Evolutionary conservation across 805 yeast species (phyloP), one percentile per base, ranked within the genome.

Genomic region (Komagataella populi): DNA sequence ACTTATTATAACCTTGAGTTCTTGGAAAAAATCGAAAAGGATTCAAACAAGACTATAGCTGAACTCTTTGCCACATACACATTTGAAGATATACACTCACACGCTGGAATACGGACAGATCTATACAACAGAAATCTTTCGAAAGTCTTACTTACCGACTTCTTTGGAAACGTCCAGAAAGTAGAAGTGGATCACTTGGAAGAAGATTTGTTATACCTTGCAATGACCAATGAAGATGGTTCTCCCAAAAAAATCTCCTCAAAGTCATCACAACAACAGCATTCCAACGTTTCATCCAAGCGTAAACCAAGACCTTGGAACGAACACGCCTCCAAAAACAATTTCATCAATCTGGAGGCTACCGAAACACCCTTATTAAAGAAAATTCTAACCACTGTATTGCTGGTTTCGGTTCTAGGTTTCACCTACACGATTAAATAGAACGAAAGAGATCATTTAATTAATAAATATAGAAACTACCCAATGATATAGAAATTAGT

Each of bases 61-160:
- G 96, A 91, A 60, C 70, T 93, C 55, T 87, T 93, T 60, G 90
- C 80, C 52, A 84, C 83, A 18, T 91, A 89, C 64, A 84, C 91
- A 6, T 84, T 81, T 58, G 95, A 80, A 53, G 81, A 84, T 56
- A 85, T 93, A 30, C 96, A 88, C 62, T 88, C 96, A 1, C 83
- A 86, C 59, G 91, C 96, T 1, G 99, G 99, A n/a, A 81, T 93
- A 44, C 75, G 95, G 56, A 79, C 88, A 0, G 96, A 90, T 63
- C 67, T 87, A 53, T 87, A 80, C 66, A 64, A 75, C 47, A 75
- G 95, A 59, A 78, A 84, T 55, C 70, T 81, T 48, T 68, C 74
- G 3, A 78, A 84, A 46, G 95, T 89, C 3, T 68, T 80, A 51
- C 76, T 93, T 56, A 90, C 98, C 0, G 98, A 93, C 63, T 93